These are phyloP conservation scores for Phytopythium oedochilum DNA, from an alignment of 352 stramenopile species.

Conservation along the genomic window DNA sequence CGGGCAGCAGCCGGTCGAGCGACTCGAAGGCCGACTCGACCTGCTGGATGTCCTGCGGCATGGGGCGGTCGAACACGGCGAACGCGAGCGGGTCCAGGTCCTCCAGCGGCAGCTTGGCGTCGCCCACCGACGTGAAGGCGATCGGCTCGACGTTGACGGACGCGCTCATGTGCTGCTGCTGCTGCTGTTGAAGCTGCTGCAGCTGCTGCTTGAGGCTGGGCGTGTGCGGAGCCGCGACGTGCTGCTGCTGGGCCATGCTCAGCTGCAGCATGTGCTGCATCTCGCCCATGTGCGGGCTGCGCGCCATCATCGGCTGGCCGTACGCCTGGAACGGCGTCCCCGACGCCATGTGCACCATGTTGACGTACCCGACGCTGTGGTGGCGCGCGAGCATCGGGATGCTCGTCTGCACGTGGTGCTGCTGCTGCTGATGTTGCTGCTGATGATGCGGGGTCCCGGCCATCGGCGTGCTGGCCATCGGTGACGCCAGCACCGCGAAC, in stretches of 20 bases:
- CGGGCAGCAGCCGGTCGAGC: constrained; percentile 59
- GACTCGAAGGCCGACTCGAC: constrained; percentile 74
- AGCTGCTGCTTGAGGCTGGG: constrained; percentile 7
- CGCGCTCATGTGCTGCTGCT: constrained; percentile 13
- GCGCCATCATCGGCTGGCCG: constrained; percentile 25
- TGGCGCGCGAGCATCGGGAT: constrained; percentile 49
- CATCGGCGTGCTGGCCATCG: background rate
- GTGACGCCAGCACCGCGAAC: constrained; percentile 16
- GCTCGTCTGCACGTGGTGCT: constrained; percentile 19
- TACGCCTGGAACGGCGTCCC: constrained; percentile 24
- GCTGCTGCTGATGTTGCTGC: background rate
- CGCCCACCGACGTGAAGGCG: constrained; percentile 31
- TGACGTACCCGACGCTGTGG: constrained; percentile 62
- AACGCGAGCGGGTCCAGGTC: constrained; percentile 67
- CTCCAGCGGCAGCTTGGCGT: constrained; percentile 35
- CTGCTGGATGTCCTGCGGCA: constrained; percentile 52
- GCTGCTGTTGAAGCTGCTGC: constrained; percentile 12
- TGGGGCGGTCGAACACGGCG: constrained; percentile 41
- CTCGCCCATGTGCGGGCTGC: constrained; percentile 23
- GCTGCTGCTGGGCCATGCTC: constrained; percentile 38
- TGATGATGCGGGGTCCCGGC: constrained; percentile 10
- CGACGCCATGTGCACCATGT: constrained; percentile 33
- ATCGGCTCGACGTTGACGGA: constrained; percentile 62
- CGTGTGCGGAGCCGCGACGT: constrained; percentile 13
- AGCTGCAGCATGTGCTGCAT: constrained; percentile 21